phyloP scores from a whole-genome alignment of 176 grass and related monocot species.

The Zoysia japonica region DNA sequence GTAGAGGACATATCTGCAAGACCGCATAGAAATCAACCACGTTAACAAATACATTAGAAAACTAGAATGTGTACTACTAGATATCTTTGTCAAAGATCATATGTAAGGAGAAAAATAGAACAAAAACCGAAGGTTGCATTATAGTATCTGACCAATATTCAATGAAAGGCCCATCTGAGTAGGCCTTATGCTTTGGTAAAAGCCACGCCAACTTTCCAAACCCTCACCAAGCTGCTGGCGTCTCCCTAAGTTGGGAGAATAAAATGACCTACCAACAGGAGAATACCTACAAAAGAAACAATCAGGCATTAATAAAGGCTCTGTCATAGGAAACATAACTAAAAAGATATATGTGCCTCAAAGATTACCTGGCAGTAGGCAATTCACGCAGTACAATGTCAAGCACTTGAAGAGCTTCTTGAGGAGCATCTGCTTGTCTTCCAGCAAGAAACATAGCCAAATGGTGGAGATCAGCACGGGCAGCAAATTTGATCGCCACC shows the following conservation, averaged over 20 bases:
- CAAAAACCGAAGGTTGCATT: slow-evolving; percentile 6
- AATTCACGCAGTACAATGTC: slow-evolving; percentile 92
- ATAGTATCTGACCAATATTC: slow-evolving; percentile 71
- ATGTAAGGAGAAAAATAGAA: slow-evolving; percentile 12
- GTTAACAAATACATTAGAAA: not conserved
- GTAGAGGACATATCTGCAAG: slow-evolving; percentile 91
- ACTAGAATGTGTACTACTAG: slow-evolving; percentile 12
- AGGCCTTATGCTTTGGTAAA: slow-evolving; percentile 93
- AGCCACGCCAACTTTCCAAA: slow-evolving; percentile 91
- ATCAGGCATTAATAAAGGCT: not conserved
- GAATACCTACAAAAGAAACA: slow-evolving; percentile 55
- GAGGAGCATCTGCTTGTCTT: slow-evolving; percentile 87
- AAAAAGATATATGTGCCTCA: slow-evolving; percentile 17
- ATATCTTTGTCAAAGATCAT: slow-evolving; percentile 11
- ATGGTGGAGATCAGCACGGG: slow-evolving; percentile 91
- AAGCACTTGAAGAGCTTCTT: slow-evolving; percentile 97
- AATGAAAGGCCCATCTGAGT: slow-evolving; percentile 94
- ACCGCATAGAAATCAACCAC: slow-evolving; percentile 13
- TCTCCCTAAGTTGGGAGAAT: slow-evolving; percentile 86
- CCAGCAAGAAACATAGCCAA: slow-evolving; percentile 85
- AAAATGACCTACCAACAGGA: slow-evolving; percentile 86
- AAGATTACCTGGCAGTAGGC: slow-evolving; percentile 69
- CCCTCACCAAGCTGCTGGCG: slow-evolving; percentile 85
- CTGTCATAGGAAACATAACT: slow-evolving; percentile 14
- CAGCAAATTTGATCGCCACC: slow-evolving; percentile 93